Base-by-base conservation (phyloP, 139 green algal genomes). In the Marvania coccoides region DNA sequence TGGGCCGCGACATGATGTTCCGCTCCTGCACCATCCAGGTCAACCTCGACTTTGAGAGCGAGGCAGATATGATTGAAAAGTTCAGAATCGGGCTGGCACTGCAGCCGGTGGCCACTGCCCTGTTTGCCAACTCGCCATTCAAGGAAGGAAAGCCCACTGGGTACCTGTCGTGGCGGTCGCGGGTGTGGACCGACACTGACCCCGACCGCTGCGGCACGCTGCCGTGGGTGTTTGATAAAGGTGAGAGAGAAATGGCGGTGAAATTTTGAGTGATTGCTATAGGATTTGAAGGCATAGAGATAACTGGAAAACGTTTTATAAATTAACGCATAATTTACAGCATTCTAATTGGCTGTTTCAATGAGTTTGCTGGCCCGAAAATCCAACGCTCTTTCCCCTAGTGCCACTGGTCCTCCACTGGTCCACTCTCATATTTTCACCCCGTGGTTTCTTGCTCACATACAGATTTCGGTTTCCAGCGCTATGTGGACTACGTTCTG, bases 1-100 rank as follows among this genome's bases (percentile, higher is more conserved):
- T 95, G 59, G 94, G 94, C 0, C 82, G 91, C 39, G 94, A 99
- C 79, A 99, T 99, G 94, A 99, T 99, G 94, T 97, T 98, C 76
- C 78, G 94, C 13, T 97, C 90, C 2, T 96, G 86, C 76, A 99
- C 94, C 19, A 88, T 99, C 28, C 94, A 99, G 86, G 90, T 98
- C 8, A 99, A 99, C 80, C 77, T 99, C 35, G 94, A 99, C 79
- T 99, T 94, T 77, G 86, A 94, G 67, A 85, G 70, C 5, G 94
- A 99, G 78, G 29, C 57, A 42, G 94, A 99, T 85, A 98, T 98
- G 93, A 76, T 98, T 23, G 77, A 95, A 62, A 99, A 98, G 78
- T 93, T 97, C 75, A 74, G 93, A 2, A 88, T 97, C 7, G 88
- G 89, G 6, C 79, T 99, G 24, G 93, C 90, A n/a, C 83, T 99